Conservation (phyloP, 306 rosid genomes). For the Lathyrus aphaca region DNA sequence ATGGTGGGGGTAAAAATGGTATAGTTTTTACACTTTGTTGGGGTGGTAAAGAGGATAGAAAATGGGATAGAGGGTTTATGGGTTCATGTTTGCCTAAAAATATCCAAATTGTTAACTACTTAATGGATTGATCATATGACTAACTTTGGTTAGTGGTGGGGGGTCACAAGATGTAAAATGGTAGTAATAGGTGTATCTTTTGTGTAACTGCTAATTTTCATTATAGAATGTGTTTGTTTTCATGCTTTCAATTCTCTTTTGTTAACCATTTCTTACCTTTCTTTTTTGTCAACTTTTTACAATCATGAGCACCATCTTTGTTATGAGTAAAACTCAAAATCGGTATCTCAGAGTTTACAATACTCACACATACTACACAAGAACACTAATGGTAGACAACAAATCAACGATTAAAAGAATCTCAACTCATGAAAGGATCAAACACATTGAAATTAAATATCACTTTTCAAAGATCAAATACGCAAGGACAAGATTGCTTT, state of each 20-base stretch:
- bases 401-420: too few species aligned
- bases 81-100: constrained; percentile 78
- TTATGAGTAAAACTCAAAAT: neutral
- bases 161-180: constrained; percentile 49
- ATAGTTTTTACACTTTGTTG: constrained; percentile 78
- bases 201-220: constrained; percentile 70
- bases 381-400: too few species aligned
- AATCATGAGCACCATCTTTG: neutral
- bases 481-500: too few species aligned
- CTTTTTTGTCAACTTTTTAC: neutral
- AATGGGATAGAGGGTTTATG: constrained; percentile 73
- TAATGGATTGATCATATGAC: constrained; percentile 54
- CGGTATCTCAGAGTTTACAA: neutral
- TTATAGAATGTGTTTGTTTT: constrained; percentile 55
- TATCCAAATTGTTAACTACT: constrained; percentile 69
- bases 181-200: constrained; percentile 46
- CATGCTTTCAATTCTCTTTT: constrained; percentile 15
- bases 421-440: too few species aligned
- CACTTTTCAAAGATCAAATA: too few species aligned
- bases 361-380: too few species aligned
- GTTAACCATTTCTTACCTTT: neutral
- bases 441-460: too few species aligned
- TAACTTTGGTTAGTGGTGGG: constrained; percentile 42
- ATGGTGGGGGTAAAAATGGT: constrained; percentile 66
- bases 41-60: constrained; percentile 70